Evolutionary conservation across 768 basidiomycete genomes (phyloP), one percentile per base, ranked within the genome.

Genomic region (Mycena capillaripes): DNA sequence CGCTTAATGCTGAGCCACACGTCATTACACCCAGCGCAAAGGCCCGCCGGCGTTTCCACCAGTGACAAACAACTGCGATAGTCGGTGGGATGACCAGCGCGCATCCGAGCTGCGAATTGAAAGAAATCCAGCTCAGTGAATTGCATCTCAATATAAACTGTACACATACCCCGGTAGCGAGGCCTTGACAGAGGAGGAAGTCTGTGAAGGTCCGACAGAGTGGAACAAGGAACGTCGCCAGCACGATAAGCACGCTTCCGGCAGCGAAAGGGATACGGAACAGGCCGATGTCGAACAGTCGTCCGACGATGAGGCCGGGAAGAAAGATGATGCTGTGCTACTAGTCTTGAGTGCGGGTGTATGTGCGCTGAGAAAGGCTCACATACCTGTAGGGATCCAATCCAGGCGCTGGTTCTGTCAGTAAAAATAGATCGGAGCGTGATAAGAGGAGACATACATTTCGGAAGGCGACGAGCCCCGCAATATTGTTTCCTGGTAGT

Each of bases 211-310:
- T 29, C 25, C 27, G 23, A 29, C 58, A 59, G 40, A 59, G 40
- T 40, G 58, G 58, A 27, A 44, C 42, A 3, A 44, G 42, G 19
- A 44, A 44, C 19, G 42, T 44, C 17, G 16, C 42, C 16, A 44
- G 38, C 25, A 59, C 58, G 19, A 59, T 59, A 25, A 59, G 27
- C 16, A 42, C 14, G 9, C 58, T 42, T 59, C 25, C 58, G 14
- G 40, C 9, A 7, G 40, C 25, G 40, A 16, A 59, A 42, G 40
- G 40, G 7, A 59, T 42, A 25, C 58, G 23, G 25, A 59, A 59
- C 5, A 40, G 87, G 63, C 94, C 94, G 44, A 93, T 76, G 78
- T 95, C 94, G 80, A 95, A 94, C 21, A 94, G 77, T 5, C 92
- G 88, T 1, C 94, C 94, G 3, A 86, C 84, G 57, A 93, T 38